phyloP scores from a whole-genome alignment of 768 basidiomycete genomes.

The Boletus tomentosulus region DNA sequence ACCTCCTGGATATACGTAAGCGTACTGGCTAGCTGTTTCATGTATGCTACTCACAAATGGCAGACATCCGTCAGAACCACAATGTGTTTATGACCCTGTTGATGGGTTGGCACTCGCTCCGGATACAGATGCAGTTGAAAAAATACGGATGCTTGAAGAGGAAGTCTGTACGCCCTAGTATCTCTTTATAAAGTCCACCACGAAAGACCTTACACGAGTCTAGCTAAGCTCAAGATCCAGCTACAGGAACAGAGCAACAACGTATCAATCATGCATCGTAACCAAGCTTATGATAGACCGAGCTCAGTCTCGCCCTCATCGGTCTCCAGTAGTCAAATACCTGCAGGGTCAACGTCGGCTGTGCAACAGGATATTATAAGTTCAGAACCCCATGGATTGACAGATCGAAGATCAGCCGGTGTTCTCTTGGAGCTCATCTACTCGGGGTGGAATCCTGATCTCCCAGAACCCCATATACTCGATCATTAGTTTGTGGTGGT shows the following conservation, averaged over 20 bases:
- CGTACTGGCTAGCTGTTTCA: neutral
- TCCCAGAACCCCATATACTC: constrained; percentile 69
- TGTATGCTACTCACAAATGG: constrained; percentile 7
- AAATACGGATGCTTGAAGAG: constrained; percentile 71
- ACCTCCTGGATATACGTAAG: constrained; percentile 81
- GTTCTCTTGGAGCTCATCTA: constrained; percentile 64
- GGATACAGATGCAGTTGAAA: constrained; percentile 75
- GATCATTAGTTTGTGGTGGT: constrained; percentile 65
- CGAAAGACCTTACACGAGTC: constrained; percentile 10
- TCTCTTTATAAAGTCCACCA: neutral
- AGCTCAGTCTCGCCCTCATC: constrained; percentile 23
- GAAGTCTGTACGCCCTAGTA: constrained; percentile 56
- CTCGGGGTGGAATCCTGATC: constrained; percentile 81
- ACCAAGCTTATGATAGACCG: constrained; percentile 17
- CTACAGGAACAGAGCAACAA: constrained; percentile 51
- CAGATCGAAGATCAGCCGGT: constrained; percentile 41
- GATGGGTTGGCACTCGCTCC: constrained; percentile 75
- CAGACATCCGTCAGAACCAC: constrained; percentile 82
- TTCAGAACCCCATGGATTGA: constrained; percentile 43
- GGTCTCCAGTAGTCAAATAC: constrained; percentile 12
- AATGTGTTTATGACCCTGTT: constrained; percentile 82
- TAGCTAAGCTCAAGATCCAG: constrained; percentile 62
- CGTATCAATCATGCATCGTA: constrained; percentile 19
- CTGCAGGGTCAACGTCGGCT: constrained; percentile 3
- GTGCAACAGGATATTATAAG: constrained; percentile 45